Percentiles rank a stretch among this genome's conserved stretches.
These are phyloP conservation scores for Drosera spatulata DNA, from an alignment of 179 eudicot species.

Conservation along the genomic window DNA sequence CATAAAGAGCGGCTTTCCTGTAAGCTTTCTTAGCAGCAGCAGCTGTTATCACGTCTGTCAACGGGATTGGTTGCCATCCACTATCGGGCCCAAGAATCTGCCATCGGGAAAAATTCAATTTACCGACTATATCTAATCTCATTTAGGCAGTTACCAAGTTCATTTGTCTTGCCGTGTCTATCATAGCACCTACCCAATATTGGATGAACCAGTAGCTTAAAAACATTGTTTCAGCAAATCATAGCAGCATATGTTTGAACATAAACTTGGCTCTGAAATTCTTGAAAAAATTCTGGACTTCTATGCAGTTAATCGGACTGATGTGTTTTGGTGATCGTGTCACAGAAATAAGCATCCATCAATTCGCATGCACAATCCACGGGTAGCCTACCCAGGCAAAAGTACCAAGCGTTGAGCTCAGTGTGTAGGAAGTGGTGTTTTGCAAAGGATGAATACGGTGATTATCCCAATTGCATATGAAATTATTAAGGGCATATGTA, in stretches of 20 bases:
- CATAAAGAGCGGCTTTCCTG: conserved; percentile 90
- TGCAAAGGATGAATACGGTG: too few relatives aligned
- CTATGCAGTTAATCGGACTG: not conserved
- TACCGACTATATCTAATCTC: too few relatives aligned
- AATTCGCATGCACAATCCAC: not conserved
- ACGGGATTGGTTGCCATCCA: conserved; percentile 88
- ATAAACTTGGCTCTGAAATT: not conserved
- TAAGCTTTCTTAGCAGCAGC: conserved; percentile 94
- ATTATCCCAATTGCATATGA: not conserved
- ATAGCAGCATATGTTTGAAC: not conserved
- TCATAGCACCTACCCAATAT: too few relatives aligned
- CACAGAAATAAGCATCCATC: too few relatives aligned
- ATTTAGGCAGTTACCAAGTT: too few relatives aligned
- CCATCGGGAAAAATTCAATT: not conserved
- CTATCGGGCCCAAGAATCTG: conserved; percentile 96
- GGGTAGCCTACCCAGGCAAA: not conserved
- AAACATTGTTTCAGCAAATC: too few relatives aligned
- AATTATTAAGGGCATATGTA: not conserved
- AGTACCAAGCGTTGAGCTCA: not conserved
- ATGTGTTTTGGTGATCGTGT: not conserved
- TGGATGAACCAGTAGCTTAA: too few relatives aligned
- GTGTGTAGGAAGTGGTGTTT: too few relatives aligned
- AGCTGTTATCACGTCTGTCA: conserved; percentile 76
- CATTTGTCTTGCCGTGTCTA: too few relatives aligned
- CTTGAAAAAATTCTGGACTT: not conserved